phyloP scores from a whole-genome alignment of 2,329 filamentous ascomycete species.

The Geosmithia putterillii region DNA sequence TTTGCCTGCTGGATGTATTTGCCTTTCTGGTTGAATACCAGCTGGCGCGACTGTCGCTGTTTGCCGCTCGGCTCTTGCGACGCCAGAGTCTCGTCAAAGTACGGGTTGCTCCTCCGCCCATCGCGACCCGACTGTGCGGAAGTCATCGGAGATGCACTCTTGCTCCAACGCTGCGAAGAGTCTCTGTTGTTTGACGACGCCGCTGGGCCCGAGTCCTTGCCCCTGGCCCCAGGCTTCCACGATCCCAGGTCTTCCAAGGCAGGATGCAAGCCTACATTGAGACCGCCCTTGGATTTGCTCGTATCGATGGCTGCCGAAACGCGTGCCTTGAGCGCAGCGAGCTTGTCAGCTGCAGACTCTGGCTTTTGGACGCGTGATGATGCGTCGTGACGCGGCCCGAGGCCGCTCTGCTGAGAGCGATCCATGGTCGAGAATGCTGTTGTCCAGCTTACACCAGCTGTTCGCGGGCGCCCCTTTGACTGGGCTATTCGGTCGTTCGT shows the following conservation, averaged over 20 bases:
- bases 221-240: constrained; percentile 30
- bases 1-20: constrained; percentile 96
- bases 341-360: constrained; percentile 47
- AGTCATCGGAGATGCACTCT: background rate
- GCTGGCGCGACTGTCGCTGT: constrained; percentile 57
- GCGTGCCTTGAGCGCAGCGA: constrained; percentile 69
- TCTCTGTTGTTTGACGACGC: background rate
- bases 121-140: background rate
- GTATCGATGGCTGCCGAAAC: constrained; percentile 62
- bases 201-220: constrained; percentile 9
- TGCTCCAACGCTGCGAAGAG: background rate
- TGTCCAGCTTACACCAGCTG: background rate
- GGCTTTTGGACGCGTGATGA: constrained; percentile 41
- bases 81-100: constrained; percentile 62
- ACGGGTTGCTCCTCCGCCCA: constrained; percentile 49
- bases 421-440: constrained; percentile 27
- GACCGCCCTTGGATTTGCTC: constrained; percentile 49
- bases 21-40: constrained; percentile 88
- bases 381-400: constrained; percentile 44
- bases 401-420: constrained; percentile 34
- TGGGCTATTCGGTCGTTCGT: too few relatives aligned
- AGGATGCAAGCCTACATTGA: constrained; percentile 68
- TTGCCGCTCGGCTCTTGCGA: constrained; percentile 45
- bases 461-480: background rate
- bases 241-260: constrained; percentile 49